Conservation (phyloP, 2,329 filamentous ascomycete species). For the Penicillium brasilianum region DNA sequence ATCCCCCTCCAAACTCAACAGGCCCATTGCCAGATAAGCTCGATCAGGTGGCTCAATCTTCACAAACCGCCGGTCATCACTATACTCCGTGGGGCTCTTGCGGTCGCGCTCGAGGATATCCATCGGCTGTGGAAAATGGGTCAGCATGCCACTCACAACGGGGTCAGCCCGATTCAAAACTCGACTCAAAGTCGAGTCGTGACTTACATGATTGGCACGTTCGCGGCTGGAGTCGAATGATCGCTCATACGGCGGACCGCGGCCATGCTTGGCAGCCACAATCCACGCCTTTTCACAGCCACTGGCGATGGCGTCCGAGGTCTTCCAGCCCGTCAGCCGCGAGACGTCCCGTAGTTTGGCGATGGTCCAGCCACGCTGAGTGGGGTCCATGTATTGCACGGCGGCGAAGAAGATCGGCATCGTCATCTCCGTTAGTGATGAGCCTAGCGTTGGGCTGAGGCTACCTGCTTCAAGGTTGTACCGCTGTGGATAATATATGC, state of each 20-base stretch:
- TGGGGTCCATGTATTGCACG: conserved; percentile 73
- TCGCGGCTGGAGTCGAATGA: conserved; percentile 26
- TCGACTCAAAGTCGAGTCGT: conserved; percentile 3
- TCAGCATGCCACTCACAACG: conserved; percentile 26
- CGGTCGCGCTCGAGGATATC: conserved; percentile 36
- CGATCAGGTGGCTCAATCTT: conserved; percentile 67
- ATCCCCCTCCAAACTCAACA: conserved; percentile 79
- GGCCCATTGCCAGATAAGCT: conserved; percentile 76
- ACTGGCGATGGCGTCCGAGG: conserved; percentile 76
- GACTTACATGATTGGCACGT: conserved; percentile 24
- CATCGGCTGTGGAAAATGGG: conserved; percentile 13
- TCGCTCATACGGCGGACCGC: conserved; percentile 73
- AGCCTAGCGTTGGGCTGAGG: conserved; percentile 77
- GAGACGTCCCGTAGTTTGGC: conserved; percentile 75
- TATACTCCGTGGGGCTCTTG: conserved; percentile 29
- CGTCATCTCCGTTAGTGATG: conserved; percentile 79
- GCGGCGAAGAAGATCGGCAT: conserved; percentile 87
- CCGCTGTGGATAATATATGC: conserved; percentile 58
- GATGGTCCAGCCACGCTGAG: conserved; percentile 79
- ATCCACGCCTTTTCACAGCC: conserved; percentile 87
- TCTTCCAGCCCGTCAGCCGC: conserved; percentile 84
- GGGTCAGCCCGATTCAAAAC: not conserved
- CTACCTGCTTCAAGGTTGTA: conserved; percentile 48
- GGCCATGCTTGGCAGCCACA: conserved; percentile 72
- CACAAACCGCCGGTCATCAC: conserved; percentile 59